Evolutionary conservation across 352 stramenopile species (phyloP), one percentile per base, ranked within the genome.

Genomic region (Phytophthora citricola): DNA sequence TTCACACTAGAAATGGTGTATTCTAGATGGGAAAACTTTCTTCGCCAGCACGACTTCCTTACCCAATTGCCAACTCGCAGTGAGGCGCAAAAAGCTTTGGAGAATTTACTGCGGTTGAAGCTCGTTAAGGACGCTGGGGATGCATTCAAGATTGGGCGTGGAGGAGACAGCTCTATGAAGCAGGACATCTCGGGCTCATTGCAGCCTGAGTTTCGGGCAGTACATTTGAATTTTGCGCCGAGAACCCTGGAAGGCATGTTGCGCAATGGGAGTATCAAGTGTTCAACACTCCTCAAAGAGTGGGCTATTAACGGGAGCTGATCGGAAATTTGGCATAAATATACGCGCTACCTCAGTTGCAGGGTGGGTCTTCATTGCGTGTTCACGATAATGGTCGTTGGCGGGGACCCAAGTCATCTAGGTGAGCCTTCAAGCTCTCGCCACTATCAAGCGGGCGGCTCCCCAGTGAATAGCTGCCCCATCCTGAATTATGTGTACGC

Each of bases 1-100:
- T 92, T 88, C 52, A 94, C 87, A 47, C 75, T 95, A 31, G 87
- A 94, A 60, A 95, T 94, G 87, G 81, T 95, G 15, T 95, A 92
- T 53, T 64, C 75, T 47, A 79, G 83, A 27, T 95, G 87, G 85
- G 74, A 91, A 46, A 74, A 78, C n/a, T 95, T 95, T 47, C 83
- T 85, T 50, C 85, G 84, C 17, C 84, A 91, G 63, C 83, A 93
- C 60, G 83, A 92, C 39, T 70, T 92, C 52, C 73, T 92, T 8
- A 41, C 63, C 6, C 70, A 90, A 54, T 58, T 92, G 40, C 85
- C 85, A 27, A 90, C 81, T 17, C 80, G 85, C 32, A 79, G 76
- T n/a, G 85, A 95, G 27, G 81, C 82, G 2, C 84, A 92, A 40
- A 79, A 83, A 63, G 85, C 86, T n/a, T 74, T 93, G 4, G 83